Conservation (phyloP, 1,139 yeast species). For the Taiozyma sp. region DNA sequence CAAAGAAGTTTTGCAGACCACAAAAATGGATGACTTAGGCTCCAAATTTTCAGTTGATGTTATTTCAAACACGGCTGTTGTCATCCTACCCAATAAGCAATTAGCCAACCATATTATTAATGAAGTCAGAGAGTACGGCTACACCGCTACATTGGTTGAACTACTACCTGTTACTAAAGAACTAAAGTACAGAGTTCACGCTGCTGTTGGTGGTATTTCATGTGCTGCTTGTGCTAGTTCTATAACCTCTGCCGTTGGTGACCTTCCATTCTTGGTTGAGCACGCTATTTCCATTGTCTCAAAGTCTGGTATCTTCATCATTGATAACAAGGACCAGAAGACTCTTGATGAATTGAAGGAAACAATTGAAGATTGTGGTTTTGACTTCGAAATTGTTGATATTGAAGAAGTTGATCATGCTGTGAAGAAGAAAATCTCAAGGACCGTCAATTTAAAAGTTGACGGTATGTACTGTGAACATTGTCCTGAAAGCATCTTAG, state of each 20-base stretch:
- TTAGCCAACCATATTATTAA: constrained; percentile 44
- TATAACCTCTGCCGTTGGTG: constrained; percentile 44
- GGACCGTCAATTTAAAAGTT: constrained; percentile 55
- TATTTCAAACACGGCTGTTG: constrained; percentile 40
- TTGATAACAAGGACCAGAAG: constrained; percentile 33
- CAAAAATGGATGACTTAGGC: constrained; percentile 2
- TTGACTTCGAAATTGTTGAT: constrained; percentile 45
- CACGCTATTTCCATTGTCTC: constrained; percentile 53
- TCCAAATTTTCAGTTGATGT: constrained; percentile 34
- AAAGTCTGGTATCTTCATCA: constrained; percentile 55
- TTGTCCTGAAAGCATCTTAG: constrained; percentile 57
- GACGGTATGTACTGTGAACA: constrained; percentile 69
- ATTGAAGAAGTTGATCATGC: constrained; percentile 40
- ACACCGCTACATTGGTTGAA: constrained; percentile 52
- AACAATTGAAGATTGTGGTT: constrained; percentile 62
- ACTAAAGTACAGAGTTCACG: constrained; percentile 43
- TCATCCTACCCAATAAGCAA: constrained; percentile 47
- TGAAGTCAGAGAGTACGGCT: constrained; percentile 51
- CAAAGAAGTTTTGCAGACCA: constrained; percentile 26
- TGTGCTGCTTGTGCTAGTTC: constrained; percentile 69
- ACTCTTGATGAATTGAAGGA: constrained; percentile 38
- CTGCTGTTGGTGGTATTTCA: constrained; percentile 69
- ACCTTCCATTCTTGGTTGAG: constrained; percentile 49
- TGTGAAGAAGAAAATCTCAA: constrained; percentile 39
- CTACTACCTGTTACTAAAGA: constrained; percentile 52